Conservation (phyloP, 371 early-diverging fungal genomes). For the Rhizopus microsporus region DNA sequence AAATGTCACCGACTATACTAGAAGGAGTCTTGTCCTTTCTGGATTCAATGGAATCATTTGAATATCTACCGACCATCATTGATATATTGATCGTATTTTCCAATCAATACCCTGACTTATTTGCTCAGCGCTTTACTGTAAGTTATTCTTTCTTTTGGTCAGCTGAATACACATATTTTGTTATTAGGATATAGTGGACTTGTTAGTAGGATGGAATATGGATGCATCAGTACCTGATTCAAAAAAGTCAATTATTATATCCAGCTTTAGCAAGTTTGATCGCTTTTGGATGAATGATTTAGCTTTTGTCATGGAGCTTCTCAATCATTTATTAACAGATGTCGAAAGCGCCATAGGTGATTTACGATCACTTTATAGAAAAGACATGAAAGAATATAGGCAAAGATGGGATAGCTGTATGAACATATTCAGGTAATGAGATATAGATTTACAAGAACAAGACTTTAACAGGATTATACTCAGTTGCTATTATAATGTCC, state of each 20-base stretch:
- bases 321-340: conserved; percentile 55
- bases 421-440: conserved; percentile 27
- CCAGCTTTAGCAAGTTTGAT: conserved; percentile 23
- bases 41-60: conserved; percentile 41
- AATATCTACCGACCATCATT: conserved; percentile 32
- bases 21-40: conserved; percentile 35
- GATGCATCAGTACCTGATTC: conserved; percentile 50
- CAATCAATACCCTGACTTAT: conserved; percentile 25
- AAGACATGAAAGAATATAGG: conserved; percentile 6
- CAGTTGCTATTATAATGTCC: conserved; percentile 23
- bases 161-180: background rate
- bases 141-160: background rate
- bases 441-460: conserved; percentile 7
- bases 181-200: conserved; percentile 61
- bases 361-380: background rate
- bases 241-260: conserved; percentile 21
- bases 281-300: conserved; percentile 32
- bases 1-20: conserved; percentile 30
- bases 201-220: conserved; percentile 72
- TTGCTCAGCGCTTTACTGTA: conserved; percentile 42
- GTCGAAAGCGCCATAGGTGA: conserved; percentile 21
- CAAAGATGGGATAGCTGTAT: conserved; percentile 24
- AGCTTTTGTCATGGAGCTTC: conserved; percentile 44
- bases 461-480: background rate
- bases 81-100: conserved; percentile 30